Evolutionary conservation across 2,329 filamentous ascomycete genomes (phyloP), one percentile per base, ranked within the genome.

Genomic region (Lachnellula willkommii): DNA sequence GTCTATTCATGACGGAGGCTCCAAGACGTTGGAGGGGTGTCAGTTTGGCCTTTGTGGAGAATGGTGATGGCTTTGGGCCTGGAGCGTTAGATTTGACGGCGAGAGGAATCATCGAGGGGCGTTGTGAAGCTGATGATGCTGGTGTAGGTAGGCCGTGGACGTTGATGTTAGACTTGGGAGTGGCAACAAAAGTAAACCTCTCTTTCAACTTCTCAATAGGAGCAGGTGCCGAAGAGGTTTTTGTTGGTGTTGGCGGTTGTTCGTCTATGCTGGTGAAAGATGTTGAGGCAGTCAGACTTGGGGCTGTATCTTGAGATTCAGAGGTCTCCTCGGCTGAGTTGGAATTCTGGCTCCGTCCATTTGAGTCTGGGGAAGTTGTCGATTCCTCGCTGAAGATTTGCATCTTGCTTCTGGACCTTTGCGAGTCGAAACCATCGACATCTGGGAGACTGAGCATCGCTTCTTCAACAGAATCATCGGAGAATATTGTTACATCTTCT

Each of bases 401-500:
- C 15, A 68, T 49, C 55, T 67, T 68, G 53, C 57, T 57, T 6
- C 50, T 28, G 17, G 50, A 56, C 45, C 42, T 53, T 40, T 39
- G 55, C 46, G 50, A 46, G 45, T 55, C 26, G 42, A 62, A 65
- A 24, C 59, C 58, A 37, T 62, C 64, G 32, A 59, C 49, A 60
- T 78, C 73, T 8, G 73, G 70, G 40, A 79, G 66, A 52, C 70
- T 72, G 4, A 74, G 67, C 70, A 79, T 76, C 7, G 75, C 75
- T 32, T 78, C 75, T 57, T 79, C 76, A 26, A 77, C 71, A 4
- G 75, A 71, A 59, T 80, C 77, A 62, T 82, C 79, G 1, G 78
- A 81, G 63, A 76, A 81, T 4, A 81, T 74, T 24, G 72, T 74
- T 54, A 80, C 68, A 8, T 70, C 70, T 14, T 74, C 71, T 53